Evolutionary conservation across 2,329 filamentous ascomycete genomes (phyloP), one percentile per base, ranked within the genome.

Genomic region (Xylariales sp.): DNA sequence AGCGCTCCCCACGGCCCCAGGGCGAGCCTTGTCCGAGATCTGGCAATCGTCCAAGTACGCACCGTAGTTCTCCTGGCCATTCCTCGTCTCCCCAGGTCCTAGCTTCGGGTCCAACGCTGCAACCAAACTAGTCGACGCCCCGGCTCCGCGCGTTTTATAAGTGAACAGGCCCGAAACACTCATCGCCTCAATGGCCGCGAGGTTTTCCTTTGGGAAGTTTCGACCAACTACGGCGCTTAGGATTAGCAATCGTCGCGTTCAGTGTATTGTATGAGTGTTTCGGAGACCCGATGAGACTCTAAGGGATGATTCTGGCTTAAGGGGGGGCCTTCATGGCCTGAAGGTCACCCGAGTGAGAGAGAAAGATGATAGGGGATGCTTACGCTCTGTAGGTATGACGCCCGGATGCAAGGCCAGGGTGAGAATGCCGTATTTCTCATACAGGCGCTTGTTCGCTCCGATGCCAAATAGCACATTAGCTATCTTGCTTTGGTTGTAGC

Each of bases 401-500:
- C 79, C 79, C 1, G 79, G 79, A 52, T 81, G 79, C 28, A 77
- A 64, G 0, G 75, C 74, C 5, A 79, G 48, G 18, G 71, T 68
- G 59, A 80, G 60, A 55, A 81, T 78, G 7, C 79, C 79, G 69
- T 80, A 56, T 52, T 74, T 75, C 14, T 75, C 76, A 54, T 73
- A 79, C n/a, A 80, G 63, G 28, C 74, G 70, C 39, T 65, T 56
- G 41, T 71, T 79, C 5, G 75, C 57, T 0, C 61, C 76, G 32
- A 78, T 68, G 1, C 73, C 71, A 52, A 78, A 80, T 2, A 81
- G 70, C 30, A 80, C 69, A 57, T 80, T 80, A 5, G 78, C 78
- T 1, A 78, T 74, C 68, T 80, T 81, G 68, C 75, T 77, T 61
- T 77, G 74, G 50, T 74, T 78, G 71, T 81, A 81, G 6, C 69